Conservation (phyloP, 2,329 filamentous ascomycete species). For the Phialophora verrucosa region DNA sequence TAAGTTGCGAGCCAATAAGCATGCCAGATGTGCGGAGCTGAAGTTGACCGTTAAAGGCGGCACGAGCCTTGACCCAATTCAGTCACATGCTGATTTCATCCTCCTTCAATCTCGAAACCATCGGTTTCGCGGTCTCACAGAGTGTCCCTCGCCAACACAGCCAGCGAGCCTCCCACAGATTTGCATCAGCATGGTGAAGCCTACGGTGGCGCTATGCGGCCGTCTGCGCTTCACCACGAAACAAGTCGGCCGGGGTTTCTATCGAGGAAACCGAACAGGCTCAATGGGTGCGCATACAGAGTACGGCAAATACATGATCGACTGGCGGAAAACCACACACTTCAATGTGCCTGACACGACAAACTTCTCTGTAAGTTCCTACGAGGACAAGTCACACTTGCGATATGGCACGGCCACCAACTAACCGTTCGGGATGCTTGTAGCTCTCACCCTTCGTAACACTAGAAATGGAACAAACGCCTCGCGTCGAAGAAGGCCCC, state of each 20-base stretch:
- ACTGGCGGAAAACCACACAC: conserved; percentile 87
- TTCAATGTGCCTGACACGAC: conserved; percentile 78
- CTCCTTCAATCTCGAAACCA: not conserved
- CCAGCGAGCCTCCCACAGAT: not conserved
- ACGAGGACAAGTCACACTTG: not conserved
- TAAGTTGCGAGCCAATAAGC: not conserved
- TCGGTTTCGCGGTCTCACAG: not conserved
- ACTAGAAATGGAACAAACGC: conserved; percentile 48
- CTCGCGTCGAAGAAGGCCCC: conserved; percentile 15
- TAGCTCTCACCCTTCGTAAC: conserved; percentile 56
- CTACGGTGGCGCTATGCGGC: conserved; percentile 30
- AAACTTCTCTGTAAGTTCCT: conserved; percentile 69
- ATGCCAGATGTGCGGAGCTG: not conserved
- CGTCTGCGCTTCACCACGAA: conserved; percentile 76
- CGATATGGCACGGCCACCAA: not conserved
- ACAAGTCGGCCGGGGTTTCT: conserved; percentile 89
- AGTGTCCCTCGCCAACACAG: not conserved
- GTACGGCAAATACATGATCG: conserved; percentile 80
- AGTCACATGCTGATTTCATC: not conserved
- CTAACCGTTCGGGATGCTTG: conserved; percentile 29
- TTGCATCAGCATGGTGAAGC: conserved; percentile 37
- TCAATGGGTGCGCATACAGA: conserved; percentile 85
- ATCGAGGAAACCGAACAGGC: conserved; percentile 92
- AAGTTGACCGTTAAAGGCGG: not conserved
- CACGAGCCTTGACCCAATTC: not conserved